Base-by-base conservation (phyloP, 257 asterid species). In the Petrea volubilis region DNA sequence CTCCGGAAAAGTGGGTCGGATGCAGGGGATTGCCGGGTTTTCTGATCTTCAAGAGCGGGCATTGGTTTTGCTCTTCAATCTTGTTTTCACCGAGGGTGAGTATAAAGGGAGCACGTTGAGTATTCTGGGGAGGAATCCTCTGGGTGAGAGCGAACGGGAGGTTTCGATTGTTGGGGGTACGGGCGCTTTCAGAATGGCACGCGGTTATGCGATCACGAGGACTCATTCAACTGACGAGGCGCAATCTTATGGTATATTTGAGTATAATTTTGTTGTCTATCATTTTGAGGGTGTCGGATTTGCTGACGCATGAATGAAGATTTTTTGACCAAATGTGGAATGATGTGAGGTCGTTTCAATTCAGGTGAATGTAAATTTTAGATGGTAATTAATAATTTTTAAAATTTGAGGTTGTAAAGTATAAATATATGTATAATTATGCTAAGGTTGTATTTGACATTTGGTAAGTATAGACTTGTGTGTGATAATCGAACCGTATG, bases 91-190 rank as follows among this genome's bases (percentile, higher is more conserved):
- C 0, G 41, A 38, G 2, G 86, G 81, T 0, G 52, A 78, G 41
- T 78, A 24, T 24, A 49, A 70, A 13, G 85, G 85, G 21, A 81
- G 85, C n/a, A 78, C 79, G 2, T 52, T 81, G 0, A 36, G 77
- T 25, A 34, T 81, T 17, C 6, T 81, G 51, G 83, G 86, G 0
- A 62, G 86, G 72, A 74, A 74, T 20, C 69, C 77, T 0, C 40
- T 74, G 53, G 36, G 15, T 1, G 73, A 17, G 0, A 41, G 21
- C n/a, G 7, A 18, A 0, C 24, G 86, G 25, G 83, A 81, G 51
- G 65, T 71, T 2, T 40, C 85, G 8, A 31, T 80, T 1, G 85
- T 81, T n/a, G 85, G 80, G 1, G 85, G 85, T 7, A 81, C 80
- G 5, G 80, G 80, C 3, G 78, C 34, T 52, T 80, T 80, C 7